Conservation (phyloP, 192 early-diverging fungal genomes). For the Oehlia diaphana region DNA sequence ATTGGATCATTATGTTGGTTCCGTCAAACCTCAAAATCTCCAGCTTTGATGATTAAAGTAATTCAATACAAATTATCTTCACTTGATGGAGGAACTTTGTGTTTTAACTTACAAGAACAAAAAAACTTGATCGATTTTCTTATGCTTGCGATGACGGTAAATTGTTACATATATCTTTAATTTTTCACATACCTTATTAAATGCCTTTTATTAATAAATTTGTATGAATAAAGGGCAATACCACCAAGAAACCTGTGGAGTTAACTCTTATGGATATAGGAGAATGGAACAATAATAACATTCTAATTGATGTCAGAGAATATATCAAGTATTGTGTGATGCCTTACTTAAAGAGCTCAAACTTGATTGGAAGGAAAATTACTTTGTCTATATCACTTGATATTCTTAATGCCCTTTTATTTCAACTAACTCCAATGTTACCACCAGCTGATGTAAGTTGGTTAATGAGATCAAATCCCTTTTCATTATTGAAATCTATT, state of each 20-base stretch:
- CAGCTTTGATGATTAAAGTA: not conserved
- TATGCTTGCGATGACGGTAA: conserved; percentile 5
- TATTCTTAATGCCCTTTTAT: not conserved
- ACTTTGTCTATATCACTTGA: conserved; percentile 1
- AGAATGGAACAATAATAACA: not conserved
- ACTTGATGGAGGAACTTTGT: not conserved
- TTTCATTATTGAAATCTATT: not conserved
- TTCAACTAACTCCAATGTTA: not conserved
- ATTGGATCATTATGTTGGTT: conserved; percentile 8
- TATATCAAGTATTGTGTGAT: not conserved
- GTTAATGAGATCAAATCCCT: conserved; percentile 1
- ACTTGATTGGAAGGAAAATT: not conserved
- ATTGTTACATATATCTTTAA: no score
- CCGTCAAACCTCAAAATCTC: not conserved
- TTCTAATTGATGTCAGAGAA: conserved; percentile 7
- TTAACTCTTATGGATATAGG: not conserved
- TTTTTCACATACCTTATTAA: not conserved
- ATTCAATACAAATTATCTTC: not conserved
- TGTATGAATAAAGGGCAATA: not conserved
- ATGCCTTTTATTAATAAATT: not conserved
- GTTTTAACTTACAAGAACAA: not conserved
- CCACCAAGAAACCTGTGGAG: not conserved
- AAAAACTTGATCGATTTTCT: conserved; percentile 11
- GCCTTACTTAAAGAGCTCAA: conserved; percentile 2
- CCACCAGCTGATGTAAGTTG: not conserved